These are phyloP conservation scores for Diversispora eburnea DNA, from an alignment of 192 early-diverging fungal genomes.

Conservation along the genomic window DNA sequence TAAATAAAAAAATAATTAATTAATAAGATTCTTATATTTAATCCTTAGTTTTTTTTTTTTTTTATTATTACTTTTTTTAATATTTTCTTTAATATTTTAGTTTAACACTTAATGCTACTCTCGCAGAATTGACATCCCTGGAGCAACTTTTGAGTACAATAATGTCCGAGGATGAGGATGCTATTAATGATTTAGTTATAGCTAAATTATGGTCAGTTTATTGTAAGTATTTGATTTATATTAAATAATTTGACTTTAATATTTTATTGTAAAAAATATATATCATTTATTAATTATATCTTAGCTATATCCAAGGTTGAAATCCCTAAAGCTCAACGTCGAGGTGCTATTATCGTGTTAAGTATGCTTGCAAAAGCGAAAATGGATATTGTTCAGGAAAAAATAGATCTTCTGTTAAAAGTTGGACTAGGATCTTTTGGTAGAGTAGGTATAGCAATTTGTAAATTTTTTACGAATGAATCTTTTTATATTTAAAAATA, in stretches of 20 bases:
- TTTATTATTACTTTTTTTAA: too few relatives aligned
- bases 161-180: conserved; percentile 59
- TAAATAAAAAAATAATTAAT: not conserved
- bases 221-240: conserved; percentile 36
- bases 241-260: not conserved
- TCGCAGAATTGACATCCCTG: conserved; percentile 93
- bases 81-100: conserved; percentile 36
- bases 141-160: conserved; percentile 86
- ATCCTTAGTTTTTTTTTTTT: not conserved
- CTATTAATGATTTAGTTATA: conserved; percentile 65
- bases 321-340: conserved; percentile 67
- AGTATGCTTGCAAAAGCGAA: conserved; percentile 90
- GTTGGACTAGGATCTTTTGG: conserved; percentile 85
- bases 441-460: conserved; percentile 43
- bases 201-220: conserved; percentile 82
- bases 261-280: not conserved
- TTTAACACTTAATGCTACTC: conserved; percentile 77
- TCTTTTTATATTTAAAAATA: not conserved
- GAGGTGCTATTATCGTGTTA: conserved; percentile 88
- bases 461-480: not conserved
- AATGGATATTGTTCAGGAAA: conserved; percentile 76
- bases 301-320: conserved; percentile 44
- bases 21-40: not conserved
- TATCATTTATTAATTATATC: not conserved
- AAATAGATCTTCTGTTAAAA: conserved; percentile 76